phyloP scores from a whole-genome alignment of 139 green algal species.

The Closterium sp. region DNA sequence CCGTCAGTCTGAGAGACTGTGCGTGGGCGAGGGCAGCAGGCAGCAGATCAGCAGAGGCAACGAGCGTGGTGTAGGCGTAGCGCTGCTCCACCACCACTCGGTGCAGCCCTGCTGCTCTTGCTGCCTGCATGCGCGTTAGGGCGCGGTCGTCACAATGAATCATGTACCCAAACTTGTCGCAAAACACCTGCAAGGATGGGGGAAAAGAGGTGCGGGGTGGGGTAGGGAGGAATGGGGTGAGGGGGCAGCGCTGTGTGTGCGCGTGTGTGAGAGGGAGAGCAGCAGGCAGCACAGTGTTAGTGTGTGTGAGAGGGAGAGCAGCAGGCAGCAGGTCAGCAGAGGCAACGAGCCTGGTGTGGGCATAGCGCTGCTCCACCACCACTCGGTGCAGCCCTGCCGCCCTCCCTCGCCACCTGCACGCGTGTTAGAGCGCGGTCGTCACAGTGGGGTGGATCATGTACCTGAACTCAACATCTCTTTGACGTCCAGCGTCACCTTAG shows the following conservation, averaged over 20 bases:
- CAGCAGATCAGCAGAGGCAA: conserved; percentile 29
- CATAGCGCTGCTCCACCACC: conserved; percentile 10
- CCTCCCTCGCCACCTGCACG: neutral
- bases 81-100: conserved; percentile 10
- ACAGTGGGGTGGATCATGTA: no score
- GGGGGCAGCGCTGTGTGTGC: no score
- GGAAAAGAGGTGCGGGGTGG: no score
- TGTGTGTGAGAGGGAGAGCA: conserved; percentile 21
- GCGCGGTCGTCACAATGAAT: conserved; percentile 39
- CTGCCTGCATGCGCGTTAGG: neutral
- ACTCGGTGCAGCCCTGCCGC: conserved; percentile 20
- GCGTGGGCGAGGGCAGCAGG: conserved; percentile 28
- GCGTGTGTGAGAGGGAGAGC: no score
- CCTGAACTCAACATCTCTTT: neutral
- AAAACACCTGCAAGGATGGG: conserved; percentile 9
- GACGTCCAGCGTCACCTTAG: conserved; percentile 17
- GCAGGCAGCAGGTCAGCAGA: conserved; percentile 33
- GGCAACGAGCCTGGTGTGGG: conserved; percentile 34
- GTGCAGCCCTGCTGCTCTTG: conserved; percentile 10
- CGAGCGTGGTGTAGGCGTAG: conserved; percentile 39
- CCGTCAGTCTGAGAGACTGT: conserved; percentile 29
- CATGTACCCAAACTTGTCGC: conserved; percentile 40
- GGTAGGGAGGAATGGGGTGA: no score
- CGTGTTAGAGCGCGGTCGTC: no score
- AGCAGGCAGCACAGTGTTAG: no score